These are phyloP conservation scores for Chalciporus chontae DNA, from an alignment of 768 basidiomycete species.

Conservation along the genomic window DNA sequence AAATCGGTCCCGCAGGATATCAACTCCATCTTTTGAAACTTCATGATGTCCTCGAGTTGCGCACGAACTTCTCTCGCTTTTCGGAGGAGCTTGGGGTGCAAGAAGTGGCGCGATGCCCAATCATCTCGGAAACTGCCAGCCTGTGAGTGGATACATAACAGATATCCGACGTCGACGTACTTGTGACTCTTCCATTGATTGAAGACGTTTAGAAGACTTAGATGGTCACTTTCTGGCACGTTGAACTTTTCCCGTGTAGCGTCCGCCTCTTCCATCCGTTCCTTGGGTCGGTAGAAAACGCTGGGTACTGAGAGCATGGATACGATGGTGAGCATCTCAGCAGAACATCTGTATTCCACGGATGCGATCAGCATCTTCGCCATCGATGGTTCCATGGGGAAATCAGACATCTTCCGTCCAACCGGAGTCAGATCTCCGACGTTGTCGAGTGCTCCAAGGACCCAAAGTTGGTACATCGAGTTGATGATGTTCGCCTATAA, in stretches of 20 bases:
- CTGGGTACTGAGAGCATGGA: constrained; percentile 98
- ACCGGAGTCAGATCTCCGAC: constrained; percentile 91
- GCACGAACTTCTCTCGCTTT: constrained; percentile 94
- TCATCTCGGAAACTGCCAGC: constrained; percentile 77
- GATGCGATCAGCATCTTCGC: constrained; percentile 94
- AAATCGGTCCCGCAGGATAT: constrained; percentile 93
- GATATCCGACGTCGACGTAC: constrained; percentile 41
- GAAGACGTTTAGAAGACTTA: constrained; percentile 94
- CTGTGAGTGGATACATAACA: constrained; percentile 3
- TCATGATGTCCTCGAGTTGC: constrained; percentile 99
- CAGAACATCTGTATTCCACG: constrained; percentile 89
- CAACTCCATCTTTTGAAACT: constrained; percentile 94
- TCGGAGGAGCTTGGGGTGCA: constrained; percentile 92
- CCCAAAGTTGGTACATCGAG: constrained; percentile 99
- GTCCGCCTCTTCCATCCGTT: constrained; percentile 96
- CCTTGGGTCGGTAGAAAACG: constrained; percentile 96
- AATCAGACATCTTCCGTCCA: constrained; percentile 97
- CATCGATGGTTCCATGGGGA: constrained; percentile 99
- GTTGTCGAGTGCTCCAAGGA: constrained; percentile 95
- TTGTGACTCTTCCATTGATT: constrained; percentile 97
- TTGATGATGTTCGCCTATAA: constrained; percentile 90
- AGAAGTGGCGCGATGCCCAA: constrained; percentile 92
- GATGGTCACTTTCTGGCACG: constrained; percentile 96
- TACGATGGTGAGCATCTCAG: constrained; percentile 97
- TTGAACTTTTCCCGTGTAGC: constrained; percentile 98